These are phyloP conservation scores for Kodamaea fungicola DNA, from an alignment of 1,139 yeast species.

Conservation along the genomic window DNA sequence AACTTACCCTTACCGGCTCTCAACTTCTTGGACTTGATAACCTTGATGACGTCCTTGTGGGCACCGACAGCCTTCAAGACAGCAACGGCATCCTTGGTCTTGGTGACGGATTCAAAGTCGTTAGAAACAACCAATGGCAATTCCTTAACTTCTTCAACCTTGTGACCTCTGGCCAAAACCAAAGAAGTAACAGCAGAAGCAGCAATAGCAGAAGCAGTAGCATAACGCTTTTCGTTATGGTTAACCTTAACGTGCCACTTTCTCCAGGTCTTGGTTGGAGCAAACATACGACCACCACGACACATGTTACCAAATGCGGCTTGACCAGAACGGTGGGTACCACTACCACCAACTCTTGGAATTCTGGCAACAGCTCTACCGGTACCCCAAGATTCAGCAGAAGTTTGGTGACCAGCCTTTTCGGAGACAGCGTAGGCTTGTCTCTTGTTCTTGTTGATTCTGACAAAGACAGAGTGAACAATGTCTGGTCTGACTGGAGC, in stretches of 20 bases:
- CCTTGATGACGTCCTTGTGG: slow-evolving; percentile 97
- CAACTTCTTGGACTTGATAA: slow-evolving; percentile 95
- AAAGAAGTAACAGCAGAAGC: slow-evolving; percentile 98
- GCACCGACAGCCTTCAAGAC: slow-evolving; percentile 98
- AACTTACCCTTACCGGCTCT: slow-evolving; percentile 99
- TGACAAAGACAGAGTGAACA: slow-evolving; percentile 97
- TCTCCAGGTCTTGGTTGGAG: slow-evolving; percentile 99
- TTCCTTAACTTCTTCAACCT: slow-evolving; percentile 97
- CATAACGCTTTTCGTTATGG: slow-evolving; percentile 99
- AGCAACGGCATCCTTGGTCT: slow-evolving; percentile 99
- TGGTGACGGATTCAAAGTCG: slow-evolving; percentile 88
- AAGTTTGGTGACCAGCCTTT: slow-evolving; percentile 99
- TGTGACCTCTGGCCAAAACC: slow-evolving; percentile 99
- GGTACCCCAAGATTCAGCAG: slow-evolving; percentile 99
- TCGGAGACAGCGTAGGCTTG: slow-evolving; percentile 99
- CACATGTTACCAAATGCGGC: slow-evolving; percentile 99
- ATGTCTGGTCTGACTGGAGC: slow-evolving; percentile 99
- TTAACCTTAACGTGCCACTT: slow-evolving; percentile 99
- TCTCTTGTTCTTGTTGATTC: slow-evolving; percentile 99
- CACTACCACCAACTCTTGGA: slow-evolving; percentile 99
- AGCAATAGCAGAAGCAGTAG: slow-evolving; percentile 99
- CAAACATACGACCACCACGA: slow-evolving; percentile 99
- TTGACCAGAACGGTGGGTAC: slow-evolving; percentile 99
- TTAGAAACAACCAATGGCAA: slow-evolving; percentile 96
- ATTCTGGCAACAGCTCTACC: slow-evolving; percentile 99